A percentile compares a stretch with the other conserved stretches of the same genome.
Conservation (phyloP, 2,329 filamentous ascomycete species). For the Dryadomyces quercivorus region DNA sequence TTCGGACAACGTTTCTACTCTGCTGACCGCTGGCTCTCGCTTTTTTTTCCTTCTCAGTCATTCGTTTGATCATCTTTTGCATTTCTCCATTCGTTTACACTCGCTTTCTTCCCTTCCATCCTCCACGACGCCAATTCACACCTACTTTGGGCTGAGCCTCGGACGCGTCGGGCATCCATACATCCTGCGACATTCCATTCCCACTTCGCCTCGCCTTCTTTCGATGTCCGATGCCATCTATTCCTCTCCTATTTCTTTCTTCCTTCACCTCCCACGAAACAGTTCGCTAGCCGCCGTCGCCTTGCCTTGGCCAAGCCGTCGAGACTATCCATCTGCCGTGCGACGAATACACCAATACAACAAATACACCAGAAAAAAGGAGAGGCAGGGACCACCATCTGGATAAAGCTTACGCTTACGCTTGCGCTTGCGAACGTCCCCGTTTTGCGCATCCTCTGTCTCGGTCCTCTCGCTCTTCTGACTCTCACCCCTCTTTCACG, state of each 20-base stretch:
- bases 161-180: background rate
- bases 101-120: background rate
- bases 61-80: background rate
- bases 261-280: background rate
- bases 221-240: background rate
- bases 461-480: no score
- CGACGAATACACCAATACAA: background rate
- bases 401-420: background rate
- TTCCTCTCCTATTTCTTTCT: background rate
- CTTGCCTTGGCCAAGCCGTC: background rate
- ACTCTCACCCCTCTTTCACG: no score
- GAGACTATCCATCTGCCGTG: background rate
- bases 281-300: background rate
- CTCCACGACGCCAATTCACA: background rate
- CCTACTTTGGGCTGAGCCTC: background rate
- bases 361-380: background rate
- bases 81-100: background rate
- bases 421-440: background rate
- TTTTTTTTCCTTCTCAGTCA: background rate
- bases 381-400: background rate
- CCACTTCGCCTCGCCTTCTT: background rate
- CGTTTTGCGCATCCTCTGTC: background rate
- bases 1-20: background rate
- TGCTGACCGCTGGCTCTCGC: background rate
- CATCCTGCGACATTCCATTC: background rate